A percentile compares a stretch with the other conserved stretches of the same genome.
phyloP scores from a whole-genome alignment of 2,329 filamentous ascomycete species.

The Lachnellula subtilissima region DNA sequence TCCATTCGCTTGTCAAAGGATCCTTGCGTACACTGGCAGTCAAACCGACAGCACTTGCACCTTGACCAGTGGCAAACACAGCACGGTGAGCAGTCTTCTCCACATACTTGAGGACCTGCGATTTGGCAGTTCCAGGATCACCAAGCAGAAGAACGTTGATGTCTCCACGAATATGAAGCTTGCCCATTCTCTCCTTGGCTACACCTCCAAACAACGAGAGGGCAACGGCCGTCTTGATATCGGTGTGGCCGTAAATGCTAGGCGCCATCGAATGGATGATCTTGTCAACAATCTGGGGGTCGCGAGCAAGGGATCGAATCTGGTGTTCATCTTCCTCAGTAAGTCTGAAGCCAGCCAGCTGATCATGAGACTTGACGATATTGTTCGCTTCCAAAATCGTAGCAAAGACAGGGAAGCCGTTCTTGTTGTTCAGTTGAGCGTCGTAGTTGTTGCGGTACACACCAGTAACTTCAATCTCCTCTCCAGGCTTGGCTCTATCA shows the following conservation, averaged over 20 bases:
- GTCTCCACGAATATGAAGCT: conserved; percentile 88
- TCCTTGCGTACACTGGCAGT: conserved; percentile 95
- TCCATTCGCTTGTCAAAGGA: conserved; percentile 95
- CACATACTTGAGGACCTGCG: conserved; percentile 93
- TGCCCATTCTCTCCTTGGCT: conserved; percentile 82
- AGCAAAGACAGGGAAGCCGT: conserved; percentile 96
- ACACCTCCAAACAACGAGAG: conserved; percentile 93
- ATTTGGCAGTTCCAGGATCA: conserved; percentile 97
- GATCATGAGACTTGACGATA: conserved; percentile 93
- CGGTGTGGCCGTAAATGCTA: conserved; percentile 93
- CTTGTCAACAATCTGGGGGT: conserved; percentile 89
- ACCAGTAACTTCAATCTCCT: conserved; percentile 95
- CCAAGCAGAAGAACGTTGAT: conserved; percentile 96
- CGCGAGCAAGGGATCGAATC: conserved; percentile 81
- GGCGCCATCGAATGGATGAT: conserved; percentile 90
- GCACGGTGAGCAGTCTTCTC: conserved; percentile 96
- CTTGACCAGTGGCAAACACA: conserved; percentile 96
- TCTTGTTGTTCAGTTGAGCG: conserved; percentile 95
- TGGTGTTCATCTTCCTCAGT: conserved; percentile 92
- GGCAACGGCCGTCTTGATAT: conserved; percentile 95
- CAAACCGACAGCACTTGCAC: conserved; percentile 93
- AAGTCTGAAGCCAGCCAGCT: conserved; percentile 91
- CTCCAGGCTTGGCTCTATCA: conserved; percentile 91
- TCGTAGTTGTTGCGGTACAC: conserved; percentile 99
- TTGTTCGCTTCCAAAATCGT: conserved; percentile 98